Evolutionary conservation across 75 land plant species (phyloP).

Genomic region (Cunninghamia lanceolata): DNA sequence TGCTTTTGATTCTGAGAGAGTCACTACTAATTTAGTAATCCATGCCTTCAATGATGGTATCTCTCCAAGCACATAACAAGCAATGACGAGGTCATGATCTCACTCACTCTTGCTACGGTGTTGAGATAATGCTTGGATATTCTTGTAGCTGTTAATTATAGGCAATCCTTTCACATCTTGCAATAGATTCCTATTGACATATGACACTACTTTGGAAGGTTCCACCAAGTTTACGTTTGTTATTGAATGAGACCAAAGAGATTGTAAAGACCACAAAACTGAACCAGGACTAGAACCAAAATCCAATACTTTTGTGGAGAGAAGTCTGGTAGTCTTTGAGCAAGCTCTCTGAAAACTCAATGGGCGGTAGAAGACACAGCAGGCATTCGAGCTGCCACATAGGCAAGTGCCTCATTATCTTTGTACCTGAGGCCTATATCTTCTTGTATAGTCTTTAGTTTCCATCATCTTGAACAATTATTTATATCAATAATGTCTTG

Average conservation of each 20-base stretch:
- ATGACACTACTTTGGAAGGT: constrained; percentile 70
- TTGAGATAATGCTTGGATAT: too few relatives aligned
- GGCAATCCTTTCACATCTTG: constrained; percentile 10
- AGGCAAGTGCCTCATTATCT: constrained; percentile 75
- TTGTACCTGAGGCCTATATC: constrained; percentile 61
- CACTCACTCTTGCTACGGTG: too few relatives aligned
- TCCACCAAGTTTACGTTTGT: constrained; percentile 64
- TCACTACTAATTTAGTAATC: too few relatives aligned
- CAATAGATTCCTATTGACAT: constrained; percentile 55
- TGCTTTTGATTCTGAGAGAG: too few relatives aligned
- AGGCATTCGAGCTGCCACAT: constrained; percentile 96
- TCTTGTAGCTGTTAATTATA: too few relatives aligned
- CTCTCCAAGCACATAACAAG: too few relatives aligned
- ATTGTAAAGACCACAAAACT: constrained; percentile 50
- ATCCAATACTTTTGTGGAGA: too few relatives aligned
- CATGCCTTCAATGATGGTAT: too few relatives aligned
- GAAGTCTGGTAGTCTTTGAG: too few relatives aligned
- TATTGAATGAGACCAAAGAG: constrained; percentile 60
- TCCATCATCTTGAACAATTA: constrained; percentile 42
- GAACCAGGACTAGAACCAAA: too few relatives aligned
- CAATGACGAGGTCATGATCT: too few relatives aligned
- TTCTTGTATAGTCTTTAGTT: constrained; percentile 42
- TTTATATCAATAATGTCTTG: constrained; percentile 10
- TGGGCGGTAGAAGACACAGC: constrained; percentile 83
- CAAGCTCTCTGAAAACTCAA: constrained; percentile 80